Base-by-base conservation (phyloP, 2,329 filamentous ascomycete genomes). In the Fusarium decemcellulare region DNA sequence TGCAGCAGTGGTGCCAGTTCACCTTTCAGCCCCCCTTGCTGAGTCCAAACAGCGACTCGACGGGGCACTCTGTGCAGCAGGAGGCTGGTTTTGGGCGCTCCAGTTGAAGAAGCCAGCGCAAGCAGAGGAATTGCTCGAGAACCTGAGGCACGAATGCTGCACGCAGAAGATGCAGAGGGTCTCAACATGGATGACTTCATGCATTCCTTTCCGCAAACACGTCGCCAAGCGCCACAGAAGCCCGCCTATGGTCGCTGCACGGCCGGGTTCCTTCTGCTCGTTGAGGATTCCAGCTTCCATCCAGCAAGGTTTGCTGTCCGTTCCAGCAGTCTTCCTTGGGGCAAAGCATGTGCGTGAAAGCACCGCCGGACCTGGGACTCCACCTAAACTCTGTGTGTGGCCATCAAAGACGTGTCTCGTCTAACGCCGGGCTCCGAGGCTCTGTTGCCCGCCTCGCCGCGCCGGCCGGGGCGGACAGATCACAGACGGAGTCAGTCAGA, bases 191-290 rank as follows among this genome's bases (percentile, higher is more conserved):
- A 76, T 77, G 76, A 77, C 76, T 77, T 80, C 67, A 78, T 80
- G 76, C 78, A 79, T 77, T 77, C 74, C 75, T 68, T 69, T 71
- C 69, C 70, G 64, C 63, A 73, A 73, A 76, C 70, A 75, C 61
- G 67, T 74, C 65, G 72, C 62, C 60, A 67, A 73, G 72, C 73
- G 69, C 72, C 63, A 70, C 69, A 63, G 53, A 67, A 58, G 42
- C 50, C 54, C 58, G 60, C 61, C 57, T 39, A 29, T 54, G 44
- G 23, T 58, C 53, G 50, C 32, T 56, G 48, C 53, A 65, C 44
- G 52, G 39, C 32, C 59, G 46, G 70, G 55, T 70, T 59, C 51
- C 59, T 57, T 67, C 66, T 60, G 42, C 67, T 65, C 59, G 54
- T 61, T 42, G 55, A 71, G 50, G 52, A 73, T 68, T 72, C 70